Percentiles rank a stretch among this genome's conserved stretches.
Conservation (phyloP, 2,329 filamentous ascomycete species). For the Escovopsis weberi region DNA sequence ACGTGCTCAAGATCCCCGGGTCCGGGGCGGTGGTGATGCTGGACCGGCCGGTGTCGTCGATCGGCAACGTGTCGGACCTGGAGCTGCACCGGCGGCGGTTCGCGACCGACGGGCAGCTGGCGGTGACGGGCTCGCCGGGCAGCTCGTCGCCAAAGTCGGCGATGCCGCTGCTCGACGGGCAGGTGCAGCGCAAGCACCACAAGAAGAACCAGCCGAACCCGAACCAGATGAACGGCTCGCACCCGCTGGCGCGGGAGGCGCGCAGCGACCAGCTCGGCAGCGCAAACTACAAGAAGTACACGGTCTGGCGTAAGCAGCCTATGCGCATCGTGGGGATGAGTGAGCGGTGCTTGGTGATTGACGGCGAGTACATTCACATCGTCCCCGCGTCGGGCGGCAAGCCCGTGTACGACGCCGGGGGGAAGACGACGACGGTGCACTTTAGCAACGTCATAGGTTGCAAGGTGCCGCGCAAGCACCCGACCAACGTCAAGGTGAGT, state of each 20-base stretch:
- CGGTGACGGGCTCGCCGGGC: slow-evolving; percentile 53
- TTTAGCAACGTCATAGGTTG: slow-evolving; percentile 72
- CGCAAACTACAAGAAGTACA: slow-evolving; percentile 58
- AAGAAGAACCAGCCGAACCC: slow-evolving; percentile 33
- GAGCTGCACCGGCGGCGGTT: slow-evolving; percentile 65
- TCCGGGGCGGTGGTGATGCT: slow-evolving; percentile 61
- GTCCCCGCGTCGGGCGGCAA: slow-evolving; percentile 57
- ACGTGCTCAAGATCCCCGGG: slow-evolving; percentile 63
- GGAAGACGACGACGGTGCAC: slow-evolving; percentile 68
- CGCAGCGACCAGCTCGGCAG: slow-evolving; percentile 44
- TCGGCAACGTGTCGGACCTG: slow-evolving; percentile 60
- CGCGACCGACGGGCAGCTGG: slow-evolving; percentile 56
- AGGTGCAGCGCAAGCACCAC: slow-evolving; percentile 32
- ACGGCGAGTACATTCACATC: slow-evolving; percentile 78
- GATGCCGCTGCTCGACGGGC: slow-evolving; percentile 34
- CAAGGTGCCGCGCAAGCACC: slow-evolving; percentile 67
- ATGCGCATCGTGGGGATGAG: slow-evolving; percentile 67
- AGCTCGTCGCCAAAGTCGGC: slow-evolving; percentile 53
- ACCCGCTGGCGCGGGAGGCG: slow-evolving; percentile 53
- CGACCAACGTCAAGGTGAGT: slow-evolving; percentile 62
- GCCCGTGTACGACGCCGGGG: slow-evolving; percentile 44
- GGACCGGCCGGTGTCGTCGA: slow-evolving; percentile 65
- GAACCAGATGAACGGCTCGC: slow-evolving; percentile 37
- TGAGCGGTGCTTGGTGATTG: slow-evolving; percentile 63
- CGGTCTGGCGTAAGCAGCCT: slow-evolving; percentile 67